Percentiles rank a stretch among this genome's conserved stretches.
Evolutionary conservation across 148 eudicot genomes (phyloP).

Genomic region (Linanthus parryae): DNA sequence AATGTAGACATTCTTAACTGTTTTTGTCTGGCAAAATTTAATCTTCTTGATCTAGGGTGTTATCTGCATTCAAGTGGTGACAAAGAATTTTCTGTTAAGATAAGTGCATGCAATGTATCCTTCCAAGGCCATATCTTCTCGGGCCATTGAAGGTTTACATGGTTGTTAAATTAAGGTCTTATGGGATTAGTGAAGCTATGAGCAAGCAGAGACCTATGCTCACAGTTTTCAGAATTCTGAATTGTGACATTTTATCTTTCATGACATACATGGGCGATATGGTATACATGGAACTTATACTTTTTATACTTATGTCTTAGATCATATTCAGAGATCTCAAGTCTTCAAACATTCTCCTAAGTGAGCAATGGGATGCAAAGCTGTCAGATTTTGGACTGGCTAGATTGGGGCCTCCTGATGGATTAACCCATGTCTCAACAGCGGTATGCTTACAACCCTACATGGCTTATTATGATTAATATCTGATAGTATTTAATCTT

Average conservation of each 20-base stretch:
- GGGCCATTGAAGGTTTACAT: background rate
- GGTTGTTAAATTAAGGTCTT: background rate
- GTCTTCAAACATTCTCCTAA: constrained; percentile 81
- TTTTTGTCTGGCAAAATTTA: background rate
- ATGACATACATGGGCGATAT: too few species aligned
- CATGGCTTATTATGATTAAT: too few species aligned
- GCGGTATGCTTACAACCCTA: constrained; percentile 69
- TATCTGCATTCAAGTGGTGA: background rate
- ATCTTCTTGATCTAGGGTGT: background rate
- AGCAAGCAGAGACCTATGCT: background rate
- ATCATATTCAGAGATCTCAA: constrained; percentile 89
- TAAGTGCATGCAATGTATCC: too few species aligned
- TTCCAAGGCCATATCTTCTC: too few species aligned
- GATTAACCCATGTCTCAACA: constrained; percentile 79
- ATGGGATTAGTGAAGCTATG: background rate
- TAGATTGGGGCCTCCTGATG: constrained; percentile 80
- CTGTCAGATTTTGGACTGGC: constrained; percentile 92
- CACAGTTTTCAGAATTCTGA: background rate
- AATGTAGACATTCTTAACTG: background rate
- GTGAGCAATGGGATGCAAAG: constrained; percentile 88
- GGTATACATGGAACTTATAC: background rate
- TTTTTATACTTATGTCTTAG: constrained; percentile 18
- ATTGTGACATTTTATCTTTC: background rate
- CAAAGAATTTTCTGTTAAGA: background rate
- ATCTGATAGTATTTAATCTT: too few species aligned